Base-by-base conservation (phyloP, 169 alveolate species). In the Blepharisma undulans region DNA sequence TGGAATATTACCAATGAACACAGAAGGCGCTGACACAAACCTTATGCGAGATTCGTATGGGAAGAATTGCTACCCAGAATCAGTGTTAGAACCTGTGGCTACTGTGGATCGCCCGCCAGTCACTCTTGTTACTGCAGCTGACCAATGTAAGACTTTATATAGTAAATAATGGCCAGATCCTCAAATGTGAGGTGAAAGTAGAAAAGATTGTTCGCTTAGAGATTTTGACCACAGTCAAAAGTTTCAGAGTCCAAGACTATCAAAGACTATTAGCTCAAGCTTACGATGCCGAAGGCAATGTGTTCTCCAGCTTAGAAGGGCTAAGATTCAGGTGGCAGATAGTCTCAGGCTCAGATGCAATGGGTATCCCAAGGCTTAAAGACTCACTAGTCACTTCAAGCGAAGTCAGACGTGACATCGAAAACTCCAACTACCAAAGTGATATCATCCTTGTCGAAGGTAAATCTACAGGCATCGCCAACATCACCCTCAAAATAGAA, bases 121-220 rank as follows among this genome's bases (percentile, higher is more conserved):
- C 27, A 86, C 91, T 60, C 33, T 86, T 4, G 34, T 86, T 30
- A 71, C 80, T 25, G 91, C 91, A n/a, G 34, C 72, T 5, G 91
- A 86, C 59, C 84, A 71, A 36, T 48, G 66, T 48, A 48, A 48
- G 66, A 48, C 14, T 48, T 48, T 48, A 48, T 48, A 48, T 48
- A 48, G 22, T 36, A 30, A 71, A 36, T 22, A 30, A 36, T 30
- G 91, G 72, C 34, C 61, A 78, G 60, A 27, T 29, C n/a, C 36
- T 86, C 27, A 86, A 86, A 36, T 86, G 91, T 48, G 91, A 86
- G 84, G 91, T 86, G 1, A 86, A 86, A 61, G 84, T 86, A 27
- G 59, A 30, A 22, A 22, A 36, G n/a, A 86, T 86, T 21, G n/a
- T 18, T 3, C 25, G 72, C 27, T 32, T 86, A 27, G 91, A 86